A percentile compares a stretch with the other conserved stretches of the same genome.
These are phyloP conservation scores for Umbellularia californica DNA, from an alignment of 164 flowering plant species.

Conservation along the genomic window DNA sequence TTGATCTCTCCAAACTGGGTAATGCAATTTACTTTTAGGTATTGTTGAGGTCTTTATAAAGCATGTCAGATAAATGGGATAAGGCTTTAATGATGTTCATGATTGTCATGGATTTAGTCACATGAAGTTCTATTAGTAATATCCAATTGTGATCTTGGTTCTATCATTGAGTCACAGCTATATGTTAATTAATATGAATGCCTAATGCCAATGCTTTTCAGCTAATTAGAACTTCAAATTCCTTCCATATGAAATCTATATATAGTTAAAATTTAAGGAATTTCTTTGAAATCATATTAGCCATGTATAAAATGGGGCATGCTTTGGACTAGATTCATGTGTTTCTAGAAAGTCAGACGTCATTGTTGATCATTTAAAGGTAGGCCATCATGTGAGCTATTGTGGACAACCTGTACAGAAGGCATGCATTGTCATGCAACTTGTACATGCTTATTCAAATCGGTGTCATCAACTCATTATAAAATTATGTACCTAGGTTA, in stretches of 20 bases:
- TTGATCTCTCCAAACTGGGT: background rate
- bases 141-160: background rate
- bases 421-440: background rate
- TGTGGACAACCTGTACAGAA: background rate
- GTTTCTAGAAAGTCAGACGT: background rate
- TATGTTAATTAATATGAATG: background rate
- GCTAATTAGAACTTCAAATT: too few species aligned
- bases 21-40: background rate
- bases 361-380: background rate
- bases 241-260: background rate
- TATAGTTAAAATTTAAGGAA: background rate
- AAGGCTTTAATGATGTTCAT: background rate
- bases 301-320: background rate
- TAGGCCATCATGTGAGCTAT: background rate
- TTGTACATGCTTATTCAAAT: background rate
- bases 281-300: background rate
- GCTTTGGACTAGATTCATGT: background rate
- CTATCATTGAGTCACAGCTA: background rate
- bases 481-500: background rate
- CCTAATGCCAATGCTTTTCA: too few species aligned
- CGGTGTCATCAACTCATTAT: background rate
- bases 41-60: background rate
- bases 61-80: background rate
- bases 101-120: background rate
- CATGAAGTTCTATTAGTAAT: background rate